A percentile compares a stretch with the other conserved stretches of the same genome.
phyloP scores from a whole-genome alignment of 495 filamentous ascomycete genomes.

The Penicillium cosmopolitanum region DNA sequence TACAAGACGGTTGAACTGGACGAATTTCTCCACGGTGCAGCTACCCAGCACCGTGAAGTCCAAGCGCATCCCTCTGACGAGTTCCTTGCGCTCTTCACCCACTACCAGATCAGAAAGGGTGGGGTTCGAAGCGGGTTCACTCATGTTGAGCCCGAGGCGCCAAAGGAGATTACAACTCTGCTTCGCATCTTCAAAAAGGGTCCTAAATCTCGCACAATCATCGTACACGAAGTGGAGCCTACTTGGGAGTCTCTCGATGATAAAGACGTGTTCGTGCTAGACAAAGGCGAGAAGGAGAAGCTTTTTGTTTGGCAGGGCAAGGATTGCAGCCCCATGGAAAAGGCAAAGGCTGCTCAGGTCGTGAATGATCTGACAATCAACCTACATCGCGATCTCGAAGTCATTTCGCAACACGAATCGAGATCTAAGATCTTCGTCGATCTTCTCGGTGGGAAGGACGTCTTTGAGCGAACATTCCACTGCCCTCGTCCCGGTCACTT shows the following conservation, averaged over 20 bases:
- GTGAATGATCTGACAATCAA: conserved; percentile 58
- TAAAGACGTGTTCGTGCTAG: conserved; percentile 63
- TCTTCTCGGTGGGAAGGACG: conserved; percentile 56
- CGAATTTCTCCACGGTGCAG: conserved; percentile 61
- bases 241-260: conserved; percentile 64
- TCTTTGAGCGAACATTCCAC: conserved; percentile 34
- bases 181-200: conserved; percentile 60
- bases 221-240: conserved; percentile 65
- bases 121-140: conserved; percentile 62
- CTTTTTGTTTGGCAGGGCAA: conserved; percentile 70
- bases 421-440: conserved; percentile 55
- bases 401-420: conserved; percentile 60
- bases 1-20: conserved; percentile 71
- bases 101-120: conserved; percentile 55
- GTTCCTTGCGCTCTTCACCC: conserved; percentile 60
- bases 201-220: conserved; percentile 43
- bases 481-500: conserved; percentile 43
- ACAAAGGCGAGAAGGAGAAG: conserved; percentile 60
- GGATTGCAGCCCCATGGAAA: conserved; percentile 66
- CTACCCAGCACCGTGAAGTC: conserved; percentile 62
- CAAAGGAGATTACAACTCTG: conserved; percentile 48
- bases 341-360: conserved; percentile 64
- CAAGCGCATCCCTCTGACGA: conserved; percentile 58
- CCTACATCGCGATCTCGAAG: conserved; percentile 61
- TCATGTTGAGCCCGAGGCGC: conserved; percentile 55